Percentiles rank a stretch among this genome's conserved stretches.
Evolutionary conservation across 2,329 filamentous ascomycete genomes (phyloP).

Genomic region (Aureobasidium namibiae): DNA sequence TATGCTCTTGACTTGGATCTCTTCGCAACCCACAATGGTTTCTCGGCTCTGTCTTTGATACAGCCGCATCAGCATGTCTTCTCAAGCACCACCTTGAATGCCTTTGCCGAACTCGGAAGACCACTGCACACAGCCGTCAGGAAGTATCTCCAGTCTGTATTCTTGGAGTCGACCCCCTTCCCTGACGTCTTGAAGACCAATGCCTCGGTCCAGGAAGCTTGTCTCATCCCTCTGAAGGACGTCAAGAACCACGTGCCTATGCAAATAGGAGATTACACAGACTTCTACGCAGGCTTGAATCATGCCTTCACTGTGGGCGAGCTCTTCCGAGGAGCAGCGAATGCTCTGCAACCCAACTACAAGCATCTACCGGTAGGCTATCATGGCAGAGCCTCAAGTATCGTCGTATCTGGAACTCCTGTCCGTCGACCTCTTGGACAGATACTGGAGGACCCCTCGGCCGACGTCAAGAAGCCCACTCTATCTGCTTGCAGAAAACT

Average conservation of each 20-base stretch:
- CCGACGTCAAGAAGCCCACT: slow-evolving; percentile 53
- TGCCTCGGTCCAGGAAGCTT: slow-evolving; percentile 45
- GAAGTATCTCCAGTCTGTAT: slow-evolving; percentile 58
- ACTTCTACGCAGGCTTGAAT: slow-evolving; percentile 75
- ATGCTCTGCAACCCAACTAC: slow-evolving; percentile 74
- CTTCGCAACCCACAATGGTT: slow-evolving; percentile 53
- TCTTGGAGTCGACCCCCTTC: slow-evolving; percentile 51
- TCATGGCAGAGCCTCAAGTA: slow-evolving; percentile 67
- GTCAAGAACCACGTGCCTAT: slow-evolving; percentile 65
- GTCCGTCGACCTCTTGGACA: slow-evolving; percentile 70
- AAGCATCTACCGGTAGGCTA: slow-evolving; percentile 75
- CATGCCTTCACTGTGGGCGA: slow-evolving; percentile 67
- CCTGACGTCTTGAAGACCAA: slow-evolving; percentile 58
- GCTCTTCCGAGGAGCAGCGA: slow-evolving; percentile 63
- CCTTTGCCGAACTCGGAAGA: slow-evolving; percentile 64
- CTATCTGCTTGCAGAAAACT: slow-evolving; percentile 58
- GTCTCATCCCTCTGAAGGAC: slow-evolving; percentile 50
- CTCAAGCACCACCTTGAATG: slow-evolving; percentile 57
- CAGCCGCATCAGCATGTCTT: slow-evolving; percentile 55
- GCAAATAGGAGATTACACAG: slow-evolving; percentile 74
- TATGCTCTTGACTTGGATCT: slow-evolving; percentile 61
- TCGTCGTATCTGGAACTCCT: slow-evolving; percentile 65
- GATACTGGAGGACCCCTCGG: slow-evolving; percentile 56
- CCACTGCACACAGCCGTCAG: slow-evolving; percentile 61
- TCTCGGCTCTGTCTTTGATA: slow-evolving; percentile 49